Evolutionary conservation across 768 basidiomycete genomes (phyloP).

Genomic region (Trametes villosa): DNA sequence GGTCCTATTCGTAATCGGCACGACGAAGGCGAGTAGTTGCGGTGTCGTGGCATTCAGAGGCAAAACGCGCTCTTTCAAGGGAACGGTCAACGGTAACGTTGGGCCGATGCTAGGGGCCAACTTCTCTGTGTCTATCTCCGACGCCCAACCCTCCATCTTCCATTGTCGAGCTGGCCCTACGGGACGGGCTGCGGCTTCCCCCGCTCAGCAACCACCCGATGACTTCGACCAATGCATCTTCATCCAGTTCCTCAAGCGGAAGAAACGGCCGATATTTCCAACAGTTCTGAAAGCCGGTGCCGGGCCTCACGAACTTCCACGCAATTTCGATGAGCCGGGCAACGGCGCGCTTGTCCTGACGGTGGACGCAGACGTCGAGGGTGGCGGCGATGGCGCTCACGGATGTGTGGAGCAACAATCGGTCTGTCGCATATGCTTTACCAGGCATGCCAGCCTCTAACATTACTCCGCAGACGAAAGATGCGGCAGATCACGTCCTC

Average conservation of each 20-base stretch:
- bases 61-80: neutral
- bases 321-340: no score
- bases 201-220: neutral
- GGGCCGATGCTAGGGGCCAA: neutral
- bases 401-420: neutral
- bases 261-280: neutral
- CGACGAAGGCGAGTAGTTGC: slow-evolving; percentile 21
- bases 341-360: no score
- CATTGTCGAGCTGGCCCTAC: neutral
- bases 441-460: neutral
- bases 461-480: neutral
- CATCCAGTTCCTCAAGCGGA: slow-evolving; percentile 22
- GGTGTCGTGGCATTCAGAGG: slow-evolving; percentile 14
- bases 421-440: neutral
- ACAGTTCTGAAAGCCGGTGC: neutral
- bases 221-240: slow-evolving; percentile 21
- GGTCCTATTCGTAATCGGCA: slow-evolving; percentile 21
- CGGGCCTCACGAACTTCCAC: neutral
- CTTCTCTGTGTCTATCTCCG: slow-evolving; percentile 1
- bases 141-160: neutral
- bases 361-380: neutral
- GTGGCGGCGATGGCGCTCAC: neutral
- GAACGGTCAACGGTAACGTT: neutral
- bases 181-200: no score
- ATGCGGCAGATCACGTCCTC: neutral